Evolutionary conservation across 768 basidiomycete species (phyloP).

Genomic region (Sutorius australiensis): DNA sequence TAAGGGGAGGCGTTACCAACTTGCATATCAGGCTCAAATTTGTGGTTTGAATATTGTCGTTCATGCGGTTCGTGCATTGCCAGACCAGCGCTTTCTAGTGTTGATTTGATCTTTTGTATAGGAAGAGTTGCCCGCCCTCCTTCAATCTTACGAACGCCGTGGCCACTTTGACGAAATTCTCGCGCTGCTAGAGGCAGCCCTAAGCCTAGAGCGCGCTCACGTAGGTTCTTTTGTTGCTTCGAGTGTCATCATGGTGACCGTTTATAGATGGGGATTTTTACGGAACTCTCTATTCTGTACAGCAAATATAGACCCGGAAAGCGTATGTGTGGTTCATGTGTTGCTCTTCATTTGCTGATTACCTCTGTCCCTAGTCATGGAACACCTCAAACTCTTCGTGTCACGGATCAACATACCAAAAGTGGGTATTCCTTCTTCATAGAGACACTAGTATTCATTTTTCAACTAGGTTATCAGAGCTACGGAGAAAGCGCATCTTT

Average conservation of each 20-base stretch:
- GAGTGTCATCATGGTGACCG: slow-evolving; percentile 12
- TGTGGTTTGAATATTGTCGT: slow-evolving; percentile 98
- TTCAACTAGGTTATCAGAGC: slow-evolving; percentile 77
- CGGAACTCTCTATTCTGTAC: slow-evolving; percentile 85
- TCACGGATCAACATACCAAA: slow-evolving; percentile 98
- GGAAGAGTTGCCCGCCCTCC: slow-evolving; percentile 73
- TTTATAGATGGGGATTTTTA: slow-evolving; percentile 90
- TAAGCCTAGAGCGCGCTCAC: slow-evolving; percentile 96
- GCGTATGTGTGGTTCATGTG: slow-evolving; percentile 47
- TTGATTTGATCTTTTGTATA: slow-evolving; percentile 23
- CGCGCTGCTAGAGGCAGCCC: slow-evolving; percentile 84
- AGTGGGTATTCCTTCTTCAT: slow-evolving; percentile 31
- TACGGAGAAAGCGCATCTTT: slow-evolving; percentile 93
- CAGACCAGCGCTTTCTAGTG: slow-evolving; percentile 3
- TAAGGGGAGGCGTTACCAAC: slow-evolving; percentile 4
- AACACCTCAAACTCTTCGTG: slow-evolving; percentile 95
- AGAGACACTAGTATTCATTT: neutral
- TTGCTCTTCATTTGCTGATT: neutral
- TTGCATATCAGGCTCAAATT: slow-evolving; percentile 73
- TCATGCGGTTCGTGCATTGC: slow-evolving; percentile 54
- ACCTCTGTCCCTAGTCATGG: slow-evolving; percentile 69
- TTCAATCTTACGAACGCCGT: slow-evolving; percentile 83
- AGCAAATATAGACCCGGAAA: slow-evolving; percentile 95
- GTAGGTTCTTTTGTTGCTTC: slow-evolving; percentile 34
- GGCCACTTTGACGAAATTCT: slow-evolving; percentile 96